phyloP scores from a whole-genome alignment of 805 yeast species.

The Suhomyces emberorum region DNA sequence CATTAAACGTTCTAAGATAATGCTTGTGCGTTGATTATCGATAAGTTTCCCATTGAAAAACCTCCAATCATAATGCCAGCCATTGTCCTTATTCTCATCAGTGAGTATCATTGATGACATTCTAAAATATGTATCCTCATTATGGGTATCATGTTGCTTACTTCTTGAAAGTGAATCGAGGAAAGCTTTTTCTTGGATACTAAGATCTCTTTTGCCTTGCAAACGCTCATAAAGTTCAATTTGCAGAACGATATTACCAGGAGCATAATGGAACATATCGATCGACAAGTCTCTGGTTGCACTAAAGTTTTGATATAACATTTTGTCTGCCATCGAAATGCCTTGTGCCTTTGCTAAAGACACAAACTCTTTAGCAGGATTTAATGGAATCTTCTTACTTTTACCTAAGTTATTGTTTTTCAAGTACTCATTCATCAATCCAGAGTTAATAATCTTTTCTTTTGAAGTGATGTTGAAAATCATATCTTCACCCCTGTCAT shows the following conservation, averaged over 20 bases:
- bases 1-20: conserved; percentile 43
- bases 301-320: background rate
- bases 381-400: conserved; percentile 13
- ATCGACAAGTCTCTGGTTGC: background rate
- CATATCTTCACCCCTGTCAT: conserved; percentile 18
- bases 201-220: background rate
- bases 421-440: conserved; percentile 30
- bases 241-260: conserved; percentile 1
- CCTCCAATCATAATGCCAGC: conserved; percentile 59
- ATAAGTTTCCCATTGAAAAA: conserved; percentile 57
- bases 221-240: conserved; percentile 1
- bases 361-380: conserved; percentile 14
- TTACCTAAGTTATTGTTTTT: conserved; percentile 10
- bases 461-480: conserved; percentile 11
- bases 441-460: conserved; percentile 30
- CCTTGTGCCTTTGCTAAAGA: background rate
- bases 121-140: conserved; percentile 17
- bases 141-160: conserved; percentile 19
- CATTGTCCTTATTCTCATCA: conserved; percentile 25
- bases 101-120: conserved; percentile 37
- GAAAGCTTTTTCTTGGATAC: background rate
- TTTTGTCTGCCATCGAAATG: background rate
- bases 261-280: conserved; percentile 3
- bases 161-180: conserved; percentile 1
- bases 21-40: conserved; percentile 24